Evolutionary conservation across 2,329 filamentous ascomycete species (phyloP).

Genomic region (Byssoonygena ceratinophila): DNA sequence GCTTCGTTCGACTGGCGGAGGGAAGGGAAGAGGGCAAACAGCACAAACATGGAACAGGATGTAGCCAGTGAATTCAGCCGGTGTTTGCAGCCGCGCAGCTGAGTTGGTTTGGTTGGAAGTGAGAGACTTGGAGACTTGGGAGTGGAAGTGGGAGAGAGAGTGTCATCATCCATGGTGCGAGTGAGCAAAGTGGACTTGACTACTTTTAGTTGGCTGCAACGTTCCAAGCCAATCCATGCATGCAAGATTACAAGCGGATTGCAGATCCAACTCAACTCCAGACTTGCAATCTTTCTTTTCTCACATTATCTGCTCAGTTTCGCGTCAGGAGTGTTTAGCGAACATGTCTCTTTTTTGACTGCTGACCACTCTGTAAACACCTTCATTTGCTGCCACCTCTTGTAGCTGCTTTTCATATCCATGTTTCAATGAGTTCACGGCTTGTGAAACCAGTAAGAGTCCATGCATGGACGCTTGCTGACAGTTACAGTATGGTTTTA

Average conservation of each 20-base stretch:
- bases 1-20: no score
- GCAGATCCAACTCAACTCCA: not conserved
- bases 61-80: not conserved
- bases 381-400: not conserved
- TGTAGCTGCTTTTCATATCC: not conserved
- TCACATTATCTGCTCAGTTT: not conserved
- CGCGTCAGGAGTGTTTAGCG: not conserved
- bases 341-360: not conserved
- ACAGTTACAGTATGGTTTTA: slow-evolving; percentile 29
- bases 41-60: not conserved
- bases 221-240: not conserved
- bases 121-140: no score
- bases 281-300: not conserved
- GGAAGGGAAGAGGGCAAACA: not conserved
- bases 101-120: no score
- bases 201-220: no score
- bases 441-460: slow-evolving; percentile 32
- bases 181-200: slow-evolving; percentile 9
- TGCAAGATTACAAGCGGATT: not conserved
- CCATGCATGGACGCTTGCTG: slow-evolving; percentile 31
- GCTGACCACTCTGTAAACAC: not conserved
- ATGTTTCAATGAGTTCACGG: slow-evolving; percentile 32
- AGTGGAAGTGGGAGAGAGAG: no score
- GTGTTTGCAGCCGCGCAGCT: no score
- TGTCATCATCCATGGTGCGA: no score